These are phyloP conservation scores for Yamadazyma ubonensis DNA, from an alignment of 805 yeast species.

Conservation along the genomic window DNA sequence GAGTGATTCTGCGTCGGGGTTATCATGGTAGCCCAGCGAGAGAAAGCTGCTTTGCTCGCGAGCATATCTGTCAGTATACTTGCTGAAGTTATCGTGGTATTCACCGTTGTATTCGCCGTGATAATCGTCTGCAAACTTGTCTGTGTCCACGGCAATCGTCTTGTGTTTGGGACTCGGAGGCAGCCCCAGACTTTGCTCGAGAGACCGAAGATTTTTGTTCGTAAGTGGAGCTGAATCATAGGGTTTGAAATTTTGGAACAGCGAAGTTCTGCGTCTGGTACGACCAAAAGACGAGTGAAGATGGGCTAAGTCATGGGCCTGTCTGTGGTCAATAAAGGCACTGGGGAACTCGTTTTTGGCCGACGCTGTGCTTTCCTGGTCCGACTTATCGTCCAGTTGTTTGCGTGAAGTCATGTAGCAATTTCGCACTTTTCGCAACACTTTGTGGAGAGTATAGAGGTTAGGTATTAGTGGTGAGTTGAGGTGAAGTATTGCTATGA, in stretches of 20 bases:
- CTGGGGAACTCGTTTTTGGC: constrained; percentile 14
- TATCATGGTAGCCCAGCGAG: constrained; percentile 4
- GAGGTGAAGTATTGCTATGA: too few species aligned
- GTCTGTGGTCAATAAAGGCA: constrained; percentile 33
- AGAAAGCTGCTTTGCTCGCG: constrained; percentile 24
- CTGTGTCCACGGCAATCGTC: constrained; percentile 33
- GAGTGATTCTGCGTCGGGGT: constrained; percentile 16
- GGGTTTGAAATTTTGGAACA: neutral
- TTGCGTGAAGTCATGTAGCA: neutral
- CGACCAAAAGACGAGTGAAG: constrained; percentile 30
- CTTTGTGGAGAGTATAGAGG: too few species aligned
- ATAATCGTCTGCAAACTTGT: neutral
- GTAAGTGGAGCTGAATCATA: constrained; percentile 30
- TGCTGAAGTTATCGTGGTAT: too few species aligned
- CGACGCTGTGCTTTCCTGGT: constrained; percentile 12
- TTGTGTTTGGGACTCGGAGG: constrained; percentile 1
- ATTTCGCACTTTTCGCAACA: too few species aligned
- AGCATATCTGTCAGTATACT: constrained; percentile 34
- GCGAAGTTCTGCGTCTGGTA: constrained; percentile 22
- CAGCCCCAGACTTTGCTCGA: constrained; percentile 4
- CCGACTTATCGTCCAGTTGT: constrained; percentile 3
- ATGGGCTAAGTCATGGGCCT: constrained; percentile 26
- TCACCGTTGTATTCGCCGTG: too few species aligned
- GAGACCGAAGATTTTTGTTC: constrained; percentile 32
- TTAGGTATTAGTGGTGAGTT: too few species aligned